A percentile compares a stretch with the other conserved stretches of the same genome.
phyloP scores from a whole-genome alignment of 768 basidiomycete genomes.

The Trichaptum fuscoviolaceum region DNA sequence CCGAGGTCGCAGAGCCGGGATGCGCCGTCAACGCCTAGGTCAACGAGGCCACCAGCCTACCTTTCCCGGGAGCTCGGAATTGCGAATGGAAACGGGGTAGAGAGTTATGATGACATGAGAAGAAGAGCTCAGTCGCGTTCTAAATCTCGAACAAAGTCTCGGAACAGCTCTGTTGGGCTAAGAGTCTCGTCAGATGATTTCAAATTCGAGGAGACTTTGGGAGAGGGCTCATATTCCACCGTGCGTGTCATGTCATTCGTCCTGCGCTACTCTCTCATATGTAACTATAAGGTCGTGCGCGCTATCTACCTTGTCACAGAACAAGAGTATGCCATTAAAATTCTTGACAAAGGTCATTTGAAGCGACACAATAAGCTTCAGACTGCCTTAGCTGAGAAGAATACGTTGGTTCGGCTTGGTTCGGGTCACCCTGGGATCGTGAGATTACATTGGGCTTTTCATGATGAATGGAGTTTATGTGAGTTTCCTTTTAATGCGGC shows the following conservation, averaged over 20 bases:
- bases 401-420: conserved; percentile 60
- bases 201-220: conserved; percentile 65
- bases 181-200: conserved; percentile 56
- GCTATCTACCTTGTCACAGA: conserved; percentile 50
- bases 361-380: conserved; percentile 71
- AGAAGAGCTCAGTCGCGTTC: conserved; percentile 27
- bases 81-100: conserved; percentile 24
- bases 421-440: conserved; percentile 78
- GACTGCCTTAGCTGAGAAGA: conserved; percentile 77
- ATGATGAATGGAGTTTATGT: conserved; percentile 83
- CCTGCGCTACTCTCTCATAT: conserved; percentile 11
- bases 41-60: conserved; percentile 45
- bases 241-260: conserved; percentile 37
- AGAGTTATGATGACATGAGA: conserved; percentile 12
- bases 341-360: conserved; percentile 80
- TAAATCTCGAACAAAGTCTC: conserved; percentile 32
- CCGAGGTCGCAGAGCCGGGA: conserved; percentile 54
- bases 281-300: conserved; percentile 45
- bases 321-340: conserved; percentile 71
- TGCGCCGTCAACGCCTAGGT: conserved; percentile 32
- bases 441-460: conserved; percentile 77
- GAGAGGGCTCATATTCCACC: conserved; percentile 80
- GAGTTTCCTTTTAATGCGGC: conserved; percentile 27
- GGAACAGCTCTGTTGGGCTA: conserved; percentile 42
- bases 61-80: conserved; percentile 53